Base-by-base conservation (phyloP, 179 eudicot genomes). In the Beta macrorhiza region DNA sequence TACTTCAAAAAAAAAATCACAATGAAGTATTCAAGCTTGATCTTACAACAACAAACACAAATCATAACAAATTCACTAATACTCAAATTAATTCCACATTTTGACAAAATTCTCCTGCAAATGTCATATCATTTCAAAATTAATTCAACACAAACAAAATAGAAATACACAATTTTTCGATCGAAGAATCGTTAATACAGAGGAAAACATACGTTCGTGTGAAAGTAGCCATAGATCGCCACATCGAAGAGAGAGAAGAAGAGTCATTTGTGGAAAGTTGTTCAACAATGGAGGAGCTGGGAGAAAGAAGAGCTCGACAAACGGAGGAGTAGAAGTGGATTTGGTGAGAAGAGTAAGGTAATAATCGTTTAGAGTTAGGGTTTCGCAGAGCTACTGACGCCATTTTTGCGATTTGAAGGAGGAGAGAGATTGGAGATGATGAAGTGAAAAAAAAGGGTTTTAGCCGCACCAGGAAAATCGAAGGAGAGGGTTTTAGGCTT, bases 211-310 rank as follows among this genome's bases (percentile, higher is more conserved):
- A 96, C 99, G 97, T 92, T 57, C 98, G 89, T 37, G 92, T 92
- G 85, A 96, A 96, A 59, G 99, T 96, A 71, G 98, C 99, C 98
- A 96, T 92, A 71, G 97, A 94, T 89, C 99, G 91, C 86, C 88
- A 82, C 90, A 88, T 86, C 0, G 89, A 76, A 19, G 75, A 58
- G 67, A 51, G 88, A 71, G 81, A 80, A 67, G 84, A 32, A 1
- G 25, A 52, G 0, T 85, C 95, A 90, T 89, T 78, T 32, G 83
- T 82, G 53, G 82, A 44, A 58, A 83, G 15, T 22, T 90, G 79
- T 25, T 89, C 90, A n/a, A 84, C 73, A 80, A 86, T 80, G 59
- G 90, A 82, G 53, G 88, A 32, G 67, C 69, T n/a, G 65, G 83
- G 77, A 52, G 88, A 74, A 75, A 87, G 73, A 53, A 90, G 78